Conservation (phyloP, 2,329 filamentous ascomycete genomes). For the Arthrinium puccinioides region DNA sequence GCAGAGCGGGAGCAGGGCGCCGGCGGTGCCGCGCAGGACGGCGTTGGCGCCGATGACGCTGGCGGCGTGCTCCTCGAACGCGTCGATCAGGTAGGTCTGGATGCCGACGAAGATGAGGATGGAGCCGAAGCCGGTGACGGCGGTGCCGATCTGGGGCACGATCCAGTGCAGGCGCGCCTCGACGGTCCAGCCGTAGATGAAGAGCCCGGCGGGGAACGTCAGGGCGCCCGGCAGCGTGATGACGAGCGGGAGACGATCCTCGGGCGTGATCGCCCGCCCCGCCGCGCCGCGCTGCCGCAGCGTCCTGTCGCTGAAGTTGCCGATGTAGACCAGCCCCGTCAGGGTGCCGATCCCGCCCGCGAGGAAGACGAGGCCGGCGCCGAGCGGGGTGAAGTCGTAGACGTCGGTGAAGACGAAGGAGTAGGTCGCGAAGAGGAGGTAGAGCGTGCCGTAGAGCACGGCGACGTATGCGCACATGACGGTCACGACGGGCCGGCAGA, state of each 20-base stretch:
- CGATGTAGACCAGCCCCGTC: constrained; percentile 13
- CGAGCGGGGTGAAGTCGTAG: constrained; percentile 16
- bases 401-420: constrained; percentile 21
- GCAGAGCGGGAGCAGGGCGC: constrained; percentile 10
- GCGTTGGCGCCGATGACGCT: constrained; percentile 15
- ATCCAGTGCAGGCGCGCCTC: constrained; percentile 31
- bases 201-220: constrained; percentile 30
- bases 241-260: constrained; percentile 46
- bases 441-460: constrained; percentile 21
- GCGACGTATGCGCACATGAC: constrained; percentile 26
- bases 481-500: constrained; percentile 45
- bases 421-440: constrained; percentile 22
- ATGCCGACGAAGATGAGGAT: constrained; percentile 12
- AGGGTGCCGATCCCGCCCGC: constrained; percentile 33
- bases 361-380: constrained; percentile 30
- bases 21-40: constrained; percentile 11
- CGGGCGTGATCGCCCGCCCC: constrained; percentile 22
- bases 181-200: constrained; percentile 33
- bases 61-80: constrained; percentile 25
- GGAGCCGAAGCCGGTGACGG: constrained; percentile 23
- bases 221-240: constrained; percentile 31
- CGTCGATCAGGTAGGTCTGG: constrained; percentile 27
- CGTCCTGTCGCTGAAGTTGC: constrained; percentile 11
- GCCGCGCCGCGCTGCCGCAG: constrained; percentile 3
- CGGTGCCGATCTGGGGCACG: constrained; percentile 29